Evolutionary conservation across 176 grass and related monocot species (phyloP).

Genomic region (Musa schizocarpa): DNA sequence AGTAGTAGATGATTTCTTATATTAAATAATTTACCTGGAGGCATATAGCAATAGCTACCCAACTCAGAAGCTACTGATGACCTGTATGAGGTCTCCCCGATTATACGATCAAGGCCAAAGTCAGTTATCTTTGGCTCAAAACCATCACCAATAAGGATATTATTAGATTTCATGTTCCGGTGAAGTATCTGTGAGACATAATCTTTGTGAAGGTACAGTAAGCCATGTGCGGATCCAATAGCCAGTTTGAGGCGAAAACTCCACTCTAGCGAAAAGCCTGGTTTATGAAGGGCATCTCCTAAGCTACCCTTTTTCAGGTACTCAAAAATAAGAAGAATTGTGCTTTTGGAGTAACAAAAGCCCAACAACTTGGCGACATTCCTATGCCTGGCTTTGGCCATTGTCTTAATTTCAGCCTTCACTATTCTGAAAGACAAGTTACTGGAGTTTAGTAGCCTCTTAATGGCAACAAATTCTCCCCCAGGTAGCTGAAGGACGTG

Average conservation of each 20-base stretch:
- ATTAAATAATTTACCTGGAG: conserved; percentile 40
- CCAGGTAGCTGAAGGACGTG: conserved; percentile 33
- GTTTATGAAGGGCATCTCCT: conserved; percentile 33
- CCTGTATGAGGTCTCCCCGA: conserved; percentile 35
- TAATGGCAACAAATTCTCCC: conserved; percentile 38
- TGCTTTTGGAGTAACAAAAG: conserved; percentile 40
- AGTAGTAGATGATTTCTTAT: neutral
- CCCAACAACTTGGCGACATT: conserved; percentile 51
- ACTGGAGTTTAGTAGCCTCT: conserved; percentile 35
- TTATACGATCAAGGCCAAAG: conserved; percentile 38
- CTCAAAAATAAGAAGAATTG: conserved; percentile 50
- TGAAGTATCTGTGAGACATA: conserved; percentile 41
- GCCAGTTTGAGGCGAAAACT: conserved; percentile 41
- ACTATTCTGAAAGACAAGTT: conserved; percentile 37
- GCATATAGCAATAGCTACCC: conserved; percentile 37
- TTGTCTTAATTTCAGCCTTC: conserved; percentile 49
- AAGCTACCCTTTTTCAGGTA: conserved; percentile 42
- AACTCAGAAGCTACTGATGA: conserved; percentile 38
- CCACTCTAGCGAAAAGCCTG: conserved; percentile 31
- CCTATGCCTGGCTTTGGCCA: conserved; percentile 60
- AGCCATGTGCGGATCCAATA: conserved; percentile 42
- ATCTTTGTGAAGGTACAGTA: conserved; percentile 54
- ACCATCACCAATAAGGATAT: conserved; percentile 46
- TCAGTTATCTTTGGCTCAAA: conserved; percentile 46
- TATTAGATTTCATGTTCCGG: conserved; percentile 57